Conservation (phyloP, 257 asterid genomes). For the Perilla frutescens region DNA sequence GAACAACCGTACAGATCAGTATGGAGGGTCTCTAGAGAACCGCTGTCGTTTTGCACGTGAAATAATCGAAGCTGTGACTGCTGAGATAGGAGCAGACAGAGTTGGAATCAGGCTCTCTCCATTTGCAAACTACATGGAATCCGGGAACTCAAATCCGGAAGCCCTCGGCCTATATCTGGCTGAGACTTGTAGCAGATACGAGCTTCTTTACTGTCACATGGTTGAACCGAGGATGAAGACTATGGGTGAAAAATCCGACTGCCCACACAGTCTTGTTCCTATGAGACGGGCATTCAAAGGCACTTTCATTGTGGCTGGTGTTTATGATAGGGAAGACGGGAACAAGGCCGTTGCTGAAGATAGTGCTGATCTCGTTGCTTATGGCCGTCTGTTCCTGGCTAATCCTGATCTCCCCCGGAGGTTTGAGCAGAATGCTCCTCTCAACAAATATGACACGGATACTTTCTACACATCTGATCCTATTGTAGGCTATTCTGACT, state of each 20-base stretch:
- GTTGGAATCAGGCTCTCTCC: constrained; percentile 86
- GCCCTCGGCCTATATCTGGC: constrained; percentile 66
- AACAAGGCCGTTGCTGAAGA: constrained; percentile 59
- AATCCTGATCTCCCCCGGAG: constrained; percentile 72
- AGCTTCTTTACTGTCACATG: constrained; percentile 68
- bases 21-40: constrained; percentile 72
- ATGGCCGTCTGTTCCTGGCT: constrained; percentile 67
- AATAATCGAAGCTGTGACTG: constrained; percentile 51
- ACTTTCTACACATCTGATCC: constrained; percentile 63
- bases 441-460: constrained; percentile 57
- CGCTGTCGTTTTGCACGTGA: constrained; percentile 72
- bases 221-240: constrained; percentile 66
- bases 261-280: constrained; percentile 51
- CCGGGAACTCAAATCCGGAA: constrained; percentile 62
- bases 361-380: constrained; percentile 65
- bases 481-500: constrained; percentile 76
- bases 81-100: constrained; percentile 55
- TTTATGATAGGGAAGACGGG: constrained; percentile 66
- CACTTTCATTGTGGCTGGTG: constrained; percentile 71
- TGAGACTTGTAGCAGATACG: constrained; percentile 51
- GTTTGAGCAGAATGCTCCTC: constrained; percentile 61
- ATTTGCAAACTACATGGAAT: constrained; percentile 46
- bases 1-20: constrained; percentile 68
- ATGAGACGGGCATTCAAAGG: constrained; percentile 69
- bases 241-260: constrained; percentile 32